Evolutionary conservation across 2,329 filamentous ascomycete genomes (phyloP).

Genomic region (Juglanconis oblonga): DNA sequence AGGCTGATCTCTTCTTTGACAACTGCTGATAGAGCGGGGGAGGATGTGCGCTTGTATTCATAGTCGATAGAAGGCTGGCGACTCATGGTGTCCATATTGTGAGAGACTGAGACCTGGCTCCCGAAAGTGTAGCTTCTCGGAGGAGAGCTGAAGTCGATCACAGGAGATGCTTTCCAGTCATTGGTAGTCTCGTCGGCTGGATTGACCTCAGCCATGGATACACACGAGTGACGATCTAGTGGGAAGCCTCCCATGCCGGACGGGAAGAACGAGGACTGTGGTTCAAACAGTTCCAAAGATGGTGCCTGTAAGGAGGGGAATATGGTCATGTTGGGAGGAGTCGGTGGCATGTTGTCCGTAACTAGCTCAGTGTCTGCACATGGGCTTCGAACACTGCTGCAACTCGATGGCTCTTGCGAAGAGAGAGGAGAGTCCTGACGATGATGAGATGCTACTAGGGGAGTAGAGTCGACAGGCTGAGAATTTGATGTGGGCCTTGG

Average conservation of each 20-base stretch:
- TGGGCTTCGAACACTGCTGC: slow-evolving; percentile 36
- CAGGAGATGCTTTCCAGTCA: slow-evolving; percentile 27
- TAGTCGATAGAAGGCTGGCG: slow-evolving; percentile 18
- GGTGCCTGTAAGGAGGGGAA: slow-evolving; percentile 27
- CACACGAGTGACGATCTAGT: slow-evolving; percentile 24
- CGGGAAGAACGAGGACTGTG: slow-evolving; percentile 26
- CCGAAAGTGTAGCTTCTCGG: slow-evolving; percentile 30
- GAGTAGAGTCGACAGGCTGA: slow-evolving; percentile 15
- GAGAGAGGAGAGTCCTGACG: slow-evolving; percentile 37
- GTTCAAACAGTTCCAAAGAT: slow-evolving; percentile 25
- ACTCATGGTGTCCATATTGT: slow-evolving; percentile 21
- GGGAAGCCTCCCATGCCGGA: slow-evolving; percentile 24
- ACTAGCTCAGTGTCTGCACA: slow-evolving; percentile 37
- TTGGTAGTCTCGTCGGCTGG: slow-evolving; percentile 28
- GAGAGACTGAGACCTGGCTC: slow-evolving; percentile 27
- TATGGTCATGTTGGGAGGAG: slow-evolving; percentile 33
- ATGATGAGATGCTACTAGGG: slow-evolving; percentile 20
- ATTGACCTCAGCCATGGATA: slow-evolving; percentile 35
- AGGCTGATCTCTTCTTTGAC: slow-evolving; percentile 12
- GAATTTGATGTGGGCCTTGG: slow-evolving; percentile 7
- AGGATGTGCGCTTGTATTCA: slow-evolving; percentile 21
- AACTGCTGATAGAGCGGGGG: slow-evolving; percentile 23
- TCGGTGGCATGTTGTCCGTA: slow-evolving; percentile 33
- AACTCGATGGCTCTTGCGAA: slow-evolving; percentile 34
- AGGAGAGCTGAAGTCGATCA: slow-evolving; percentile 24